Evolutionary conservation across 1,284 basidiomycete species (phyloP).

Genomic region (Cryptococcus maquisensis): DNA sequence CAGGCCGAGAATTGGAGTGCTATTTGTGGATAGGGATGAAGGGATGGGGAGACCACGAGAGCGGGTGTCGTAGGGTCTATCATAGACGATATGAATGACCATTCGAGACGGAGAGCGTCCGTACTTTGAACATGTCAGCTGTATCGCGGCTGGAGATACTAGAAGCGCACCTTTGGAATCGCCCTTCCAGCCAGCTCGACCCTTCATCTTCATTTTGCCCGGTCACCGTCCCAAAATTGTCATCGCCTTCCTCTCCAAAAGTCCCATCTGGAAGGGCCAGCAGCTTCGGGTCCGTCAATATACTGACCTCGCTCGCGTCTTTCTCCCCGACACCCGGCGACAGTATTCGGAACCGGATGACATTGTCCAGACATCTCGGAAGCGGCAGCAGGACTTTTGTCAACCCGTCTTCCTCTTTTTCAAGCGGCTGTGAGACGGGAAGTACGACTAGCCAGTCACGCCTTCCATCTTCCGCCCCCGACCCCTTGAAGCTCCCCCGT

Average conservation of each 20-base stretch:
- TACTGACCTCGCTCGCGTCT: slow-evolving; percentile 24
- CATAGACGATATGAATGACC: slow-evolving; percentile 26
- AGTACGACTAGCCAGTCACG: slow-evolving; percentile 38
- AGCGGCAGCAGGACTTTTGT: slow-evolving; percentile 21
- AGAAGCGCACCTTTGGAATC: slow-evolving; percentile 36
- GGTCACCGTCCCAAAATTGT: slow-evolving; percentile 22
- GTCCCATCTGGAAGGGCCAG: slow-evolving; percentile 16
- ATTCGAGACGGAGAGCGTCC: slow-evolving; percentile 30
- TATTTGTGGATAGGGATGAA: too few relatives aligned
- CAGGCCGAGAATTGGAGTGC: slow-evolving; percentile 22
- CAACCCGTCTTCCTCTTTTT: slow-evolving; percentile 11
- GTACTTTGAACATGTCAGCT: slow-evolving; percentile 18
- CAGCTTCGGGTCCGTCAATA: slow-evolving; percentile 36
- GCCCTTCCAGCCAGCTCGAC: slow-evolving; percentile 37
- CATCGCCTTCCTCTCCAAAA: slow-evolving; percentile 30
- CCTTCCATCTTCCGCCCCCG: slow-evolving; percentile 10
- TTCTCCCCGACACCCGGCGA: slow-evolving; percentile 11
- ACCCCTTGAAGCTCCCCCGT: slow-evolving; percentile 1
- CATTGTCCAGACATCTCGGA: slow-evolving; percentile 41
- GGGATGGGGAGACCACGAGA: slow-evolving; percentile 21
- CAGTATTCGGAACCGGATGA: slow-evolving; percentile 32
- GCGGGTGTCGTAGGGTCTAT: slow-evolving; percentile 12
- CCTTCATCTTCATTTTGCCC: slow-evolving; percentile 19
- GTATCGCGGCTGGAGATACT: not conserved
- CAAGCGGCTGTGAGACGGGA: slow-evolving; percentile 22